Evolutionary conservation across 371 early-diverging fungal species (phyloP).

Genomic region (Mucor indicus): DNA sequence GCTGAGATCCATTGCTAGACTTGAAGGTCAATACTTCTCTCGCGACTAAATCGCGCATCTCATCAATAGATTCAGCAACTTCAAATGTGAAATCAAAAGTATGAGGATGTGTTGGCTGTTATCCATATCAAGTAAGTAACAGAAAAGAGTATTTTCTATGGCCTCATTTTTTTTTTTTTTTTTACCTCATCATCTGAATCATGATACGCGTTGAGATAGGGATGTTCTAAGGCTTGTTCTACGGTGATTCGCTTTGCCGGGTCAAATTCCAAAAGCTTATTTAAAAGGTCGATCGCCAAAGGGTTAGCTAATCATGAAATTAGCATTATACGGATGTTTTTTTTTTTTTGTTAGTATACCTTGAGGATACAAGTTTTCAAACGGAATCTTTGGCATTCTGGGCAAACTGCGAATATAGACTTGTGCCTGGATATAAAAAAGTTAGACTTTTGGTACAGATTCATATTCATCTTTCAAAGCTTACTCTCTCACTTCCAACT

Average conservation of each 20-base stretch:
- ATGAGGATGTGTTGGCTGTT: conserved; percentile 58
- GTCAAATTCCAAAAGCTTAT: conserved; percentile 77
- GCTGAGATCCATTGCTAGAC: conserved; percentile 29
- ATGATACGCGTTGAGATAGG: conserved; percentile 75
- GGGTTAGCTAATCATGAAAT: conserved; percentile 38
- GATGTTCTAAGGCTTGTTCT: conserved; percentile 80
- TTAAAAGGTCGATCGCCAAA: conserved; percentile 78
- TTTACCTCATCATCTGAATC: conserved; percentile 73
- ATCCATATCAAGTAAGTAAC: background rate
- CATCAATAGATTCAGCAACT: conserved; percentile 76
- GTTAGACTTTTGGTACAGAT: too few species aligned
- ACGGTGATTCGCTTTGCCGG: conserved; percentile 80
- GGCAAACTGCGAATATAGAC: conserved; percentile 93
- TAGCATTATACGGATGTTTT: background rate
- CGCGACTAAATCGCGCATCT: conserved; percentile 91
- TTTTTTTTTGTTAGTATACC: conserved; percentile 17
- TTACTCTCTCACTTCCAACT: conserved; percentile 77
- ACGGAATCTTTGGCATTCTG: conserved; percentile 85
- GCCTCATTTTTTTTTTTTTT: background rate
- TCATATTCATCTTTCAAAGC: background rate
- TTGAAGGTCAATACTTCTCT: conserved; percentile 81
- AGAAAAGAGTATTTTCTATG: background rate
- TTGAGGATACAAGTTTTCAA: conserved; percentile 76
- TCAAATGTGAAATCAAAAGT: conserved; percentile 95
- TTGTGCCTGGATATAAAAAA: conserved; percentile 79